These are phyloP conservation scores for Anaeromyces robustus DNA, from an alignment of 192 early-diverging fungal species.

Conservation along the genomic window DNA sequence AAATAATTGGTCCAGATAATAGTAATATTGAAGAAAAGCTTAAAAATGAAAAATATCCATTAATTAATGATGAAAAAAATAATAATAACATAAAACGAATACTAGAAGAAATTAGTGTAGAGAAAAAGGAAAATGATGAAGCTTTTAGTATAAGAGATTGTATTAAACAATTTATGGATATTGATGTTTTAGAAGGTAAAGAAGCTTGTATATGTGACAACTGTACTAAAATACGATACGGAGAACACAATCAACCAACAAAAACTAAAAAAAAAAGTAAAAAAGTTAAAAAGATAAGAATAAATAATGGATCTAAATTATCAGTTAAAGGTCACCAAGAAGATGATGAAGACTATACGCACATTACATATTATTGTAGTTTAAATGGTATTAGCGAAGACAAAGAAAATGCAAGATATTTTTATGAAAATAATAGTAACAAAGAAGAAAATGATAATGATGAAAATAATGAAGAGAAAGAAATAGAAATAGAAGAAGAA, in stretches of 20 bases:
- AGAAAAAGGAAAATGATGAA: background rate
- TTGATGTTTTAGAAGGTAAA: conserved; percentile 44
- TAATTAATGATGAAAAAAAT: conserved; percentile 1
- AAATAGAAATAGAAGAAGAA: background rate
- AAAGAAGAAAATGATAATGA: background rate
- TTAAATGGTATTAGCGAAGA: background rate
- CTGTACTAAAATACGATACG: conserved; percentile 22
- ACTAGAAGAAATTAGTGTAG: background rate
- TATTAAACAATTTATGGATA: conserved; percentile 29
- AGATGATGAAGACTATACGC: background rate
- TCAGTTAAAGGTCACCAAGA: background rate
- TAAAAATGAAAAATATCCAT: background rate
- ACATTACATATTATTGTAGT: background rate
- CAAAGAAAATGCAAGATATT: background rate
- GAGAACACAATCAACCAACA: background rate
- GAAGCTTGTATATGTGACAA: conserved; percentile 46
- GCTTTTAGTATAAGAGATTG: conserved; percentile 17
- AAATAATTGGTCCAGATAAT: conserved; percentile 9
- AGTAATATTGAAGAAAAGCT: conserved; percentile 2
- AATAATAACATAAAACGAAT: background rate
- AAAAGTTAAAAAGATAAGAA: background rate
- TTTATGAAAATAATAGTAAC: background rate
- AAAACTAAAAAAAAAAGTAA: background rate
- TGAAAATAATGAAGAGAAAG: background rate
- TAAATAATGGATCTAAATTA: background rate